Base-by-base conservation (phyloP, 192 early-diverging fungal genomes). In the Lobosporangium transversale region DNA sequence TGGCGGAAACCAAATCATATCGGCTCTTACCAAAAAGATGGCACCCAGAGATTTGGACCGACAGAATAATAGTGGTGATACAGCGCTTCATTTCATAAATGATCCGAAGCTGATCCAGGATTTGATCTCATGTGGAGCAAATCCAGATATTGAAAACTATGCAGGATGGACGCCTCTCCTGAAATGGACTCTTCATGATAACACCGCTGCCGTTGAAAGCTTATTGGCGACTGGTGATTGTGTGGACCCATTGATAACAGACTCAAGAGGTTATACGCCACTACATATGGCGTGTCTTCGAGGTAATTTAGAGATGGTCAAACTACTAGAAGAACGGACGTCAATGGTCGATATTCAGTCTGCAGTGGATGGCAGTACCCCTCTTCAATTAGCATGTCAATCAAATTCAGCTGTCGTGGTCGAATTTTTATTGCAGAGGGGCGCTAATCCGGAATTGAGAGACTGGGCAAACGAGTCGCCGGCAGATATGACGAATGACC, bases 311-410 rank as follows among this genome's bases (percentile, higher is more conserved):
- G 51, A 64, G 33, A 67, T 66, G 56, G 56, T 51, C 6, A 24
- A 53, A 17, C 47, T 59, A 40, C 56, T 68, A 35, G 42, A 62
- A 21, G 42, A 37, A 6, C 49, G 51, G 43, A 68, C 62, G 5
- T 54, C 49, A 0, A n/a, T n/a, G n/a, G 52, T 51, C 20, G 62
- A 82, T 36, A 11, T 65, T 14, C 67, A 75, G 35, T 79, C 81
- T 18, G 37, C 60, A 17, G 45, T 64, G 3, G 57, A 80, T 36
- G 83, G 83, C 8, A 78, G 74, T 20, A 82, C 80, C 17, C 50
- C 80, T 0, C 57, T 84, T 10, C 83, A 84, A n/a, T 55, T 84
- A 10, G 78, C 78, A 6, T 71, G 79, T 31, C 64, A 70, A 37
- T 64, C 58, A 26, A 54, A 58, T 26, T 62, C 66, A 1, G 47